A percentile compares a stretch with the other conserved stretches of the same genome.
Conservation (phyloP, 179 eudicot species). For the Vitellaria paradoxa region DNA sequence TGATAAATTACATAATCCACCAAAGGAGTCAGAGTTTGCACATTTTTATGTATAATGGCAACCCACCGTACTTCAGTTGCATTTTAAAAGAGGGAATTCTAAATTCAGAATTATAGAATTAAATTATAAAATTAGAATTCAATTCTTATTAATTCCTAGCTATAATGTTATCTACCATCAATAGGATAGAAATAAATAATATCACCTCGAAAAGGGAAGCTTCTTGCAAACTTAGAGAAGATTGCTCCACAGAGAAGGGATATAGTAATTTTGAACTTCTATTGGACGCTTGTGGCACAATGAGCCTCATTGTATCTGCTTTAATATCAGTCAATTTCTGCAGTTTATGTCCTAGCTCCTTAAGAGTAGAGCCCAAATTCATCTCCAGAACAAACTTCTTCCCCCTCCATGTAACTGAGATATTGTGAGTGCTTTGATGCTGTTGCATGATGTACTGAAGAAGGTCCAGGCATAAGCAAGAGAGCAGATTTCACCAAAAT, state of each 20-base stretch:
- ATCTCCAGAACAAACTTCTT: constrained; percentile 48
- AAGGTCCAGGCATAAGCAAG: background rate
- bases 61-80: background rate
- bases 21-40: background rate
- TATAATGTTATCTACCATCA: background rate
- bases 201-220: constrained; percentile 53
- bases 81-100: too few species aligned
- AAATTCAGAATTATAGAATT: too few species aligned
- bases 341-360: constrained; percentile 62
- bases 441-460: constrained; percentile 10
- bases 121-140: too few species aligned
- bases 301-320: constrained; percentile 68
- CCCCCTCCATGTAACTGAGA: constrained; percentile 65
- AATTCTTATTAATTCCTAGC: too few species aligned
- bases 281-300: constrained; percentile 54
- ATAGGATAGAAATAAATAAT: background rate
- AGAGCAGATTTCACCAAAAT: background rate
- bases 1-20: background rate
- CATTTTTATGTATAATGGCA: background rate
- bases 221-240: constrained; percentile 44
- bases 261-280: constrained; percentile 51
- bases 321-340: constrained; percentile 59
- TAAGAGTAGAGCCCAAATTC: constrained; percentile 49
- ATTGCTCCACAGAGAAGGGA: constrained; percentile 78
- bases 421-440: background rate